Evolutionary conservation across 768 basidiomycete genomes (phyloP).

Genomic region (Tricholoma furcatifolium): DNA sequence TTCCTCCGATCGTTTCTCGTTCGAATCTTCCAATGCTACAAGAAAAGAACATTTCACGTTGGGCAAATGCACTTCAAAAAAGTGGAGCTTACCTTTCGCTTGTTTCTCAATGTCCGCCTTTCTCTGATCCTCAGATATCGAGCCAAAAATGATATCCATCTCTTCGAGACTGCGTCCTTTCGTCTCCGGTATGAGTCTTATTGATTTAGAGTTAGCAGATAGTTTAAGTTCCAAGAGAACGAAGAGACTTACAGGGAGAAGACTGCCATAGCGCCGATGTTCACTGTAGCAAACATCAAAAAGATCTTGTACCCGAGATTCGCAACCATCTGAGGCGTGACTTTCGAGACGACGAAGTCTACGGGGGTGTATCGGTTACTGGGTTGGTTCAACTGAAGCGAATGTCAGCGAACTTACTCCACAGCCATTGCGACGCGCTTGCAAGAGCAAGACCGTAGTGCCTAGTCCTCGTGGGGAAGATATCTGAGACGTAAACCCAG

Average conservation of each 20-base stretch:
- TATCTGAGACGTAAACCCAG: slow-evolving; percentile 73
- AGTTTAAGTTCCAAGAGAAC: neutral
- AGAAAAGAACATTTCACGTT: too few relatives aligned
- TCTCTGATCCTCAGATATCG: slow-evolving; percentile 54
- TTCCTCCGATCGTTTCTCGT: too few relatives aligned
- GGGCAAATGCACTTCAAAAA: too few relatives aligned
- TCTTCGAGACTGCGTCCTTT: slow-evolving; percentile 56
- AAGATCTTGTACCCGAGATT: slow-evolving; percentile 72
- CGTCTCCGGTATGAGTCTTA: slow-evolving; percentile 58
- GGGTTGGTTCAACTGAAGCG: neutral
- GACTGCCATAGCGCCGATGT: slow-evolving; percentile 63
- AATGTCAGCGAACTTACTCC: slow-evolving; percentile 51
- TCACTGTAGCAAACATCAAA: slow-evolving; percentile 73
- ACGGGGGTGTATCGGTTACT: neutral
- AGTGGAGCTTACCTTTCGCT: slow-evolving; percentile 29
- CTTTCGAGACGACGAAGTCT: slow-evolving; percentile 74
- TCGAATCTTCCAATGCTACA: too few relatives aligned
- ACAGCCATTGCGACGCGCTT: slow-evolving; percentile 80
- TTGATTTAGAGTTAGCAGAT: neutral
- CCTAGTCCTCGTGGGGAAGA: slow-evolving; percentile 82
- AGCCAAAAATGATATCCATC: slow-evolving; percentile 54
- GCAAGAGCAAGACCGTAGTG: slow-evolving; percentile 78
- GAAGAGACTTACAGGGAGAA: slow-evolving; percentile 55
- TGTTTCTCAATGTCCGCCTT: slow-evolving; percentile 49
- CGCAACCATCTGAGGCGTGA: slow-evolving; percentile 63